Evolutionary conservation across 1,284 basidiomycete species (phyloP).

Genomic region (Ustilago nuda): DNA sequence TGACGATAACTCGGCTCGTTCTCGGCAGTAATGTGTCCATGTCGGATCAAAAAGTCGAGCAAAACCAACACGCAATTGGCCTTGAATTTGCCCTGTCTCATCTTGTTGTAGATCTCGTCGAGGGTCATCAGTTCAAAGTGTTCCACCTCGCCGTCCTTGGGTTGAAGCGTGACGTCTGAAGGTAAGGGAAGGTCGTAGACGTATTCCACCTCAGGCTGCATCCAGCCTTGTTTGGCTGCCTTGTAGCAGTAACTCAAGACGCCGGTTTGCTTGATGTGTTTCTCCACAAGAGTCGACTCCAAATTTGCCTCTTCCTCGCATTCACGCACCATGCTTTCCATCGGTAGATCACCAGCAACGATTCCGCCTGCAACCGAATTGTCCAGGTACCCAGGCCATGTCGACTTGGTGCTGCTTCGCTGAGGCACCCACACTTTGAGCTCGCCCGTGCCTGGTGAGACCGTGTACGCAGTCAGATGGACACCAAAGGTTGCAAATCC

Average conservation of each 20-base stretch:
- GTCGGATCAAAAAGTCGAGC: conserved; percentile 84
- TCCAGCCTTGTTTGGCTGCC: conserved; percentile 74
- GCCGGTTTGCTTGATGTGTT: conserved; percentile 72
- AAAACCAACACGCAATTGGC: conserved; percentile 85
- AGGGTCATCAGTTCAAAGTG: conserved; percentile 75
- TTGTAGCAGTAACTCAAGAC: conserved; percentile 73
- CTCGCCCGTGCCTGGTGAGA: conserved; percentile 34
- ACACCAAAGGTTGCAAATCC: conserved; percentile 89
- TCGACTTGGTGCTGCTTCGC: conserved; percentile 85
- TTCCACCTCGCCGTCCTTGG: conserved; percentile 92
- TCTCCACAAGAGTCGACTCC: conserved; percentile 75
- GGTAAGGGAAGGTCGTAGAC: conserved; percentile 63
- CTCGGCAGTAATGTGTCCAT: conserved; percentile 80
- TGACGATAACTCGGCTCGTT: conserved; percentile 81
- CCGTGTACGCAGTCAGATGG: conserved; percentile 76
- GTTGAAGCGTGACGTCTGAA: conserved; percentile 75
- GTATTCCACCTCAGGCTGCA: conserved; percentile 68
- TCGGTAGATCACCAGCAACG: conserved; percentile 77
- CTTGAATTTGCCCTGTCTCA: conserved; percentile 78
- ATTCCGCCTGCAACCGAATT: conserved; percentile 73
- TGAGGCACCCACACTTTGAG: conserved; percentile 85
- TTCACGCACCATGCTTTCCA: conserved; percentile 88
- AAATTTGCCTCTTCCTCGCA: conserved; percentile 91
- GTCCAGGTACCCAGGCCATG: conserved; percentile 72
- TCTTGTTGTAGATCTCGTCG: conserved; percentile 55